phyloP scores from a whole-genome alignment of 2,329 filamentous ascomycete species.

The Epichloe sp. region DNA sequence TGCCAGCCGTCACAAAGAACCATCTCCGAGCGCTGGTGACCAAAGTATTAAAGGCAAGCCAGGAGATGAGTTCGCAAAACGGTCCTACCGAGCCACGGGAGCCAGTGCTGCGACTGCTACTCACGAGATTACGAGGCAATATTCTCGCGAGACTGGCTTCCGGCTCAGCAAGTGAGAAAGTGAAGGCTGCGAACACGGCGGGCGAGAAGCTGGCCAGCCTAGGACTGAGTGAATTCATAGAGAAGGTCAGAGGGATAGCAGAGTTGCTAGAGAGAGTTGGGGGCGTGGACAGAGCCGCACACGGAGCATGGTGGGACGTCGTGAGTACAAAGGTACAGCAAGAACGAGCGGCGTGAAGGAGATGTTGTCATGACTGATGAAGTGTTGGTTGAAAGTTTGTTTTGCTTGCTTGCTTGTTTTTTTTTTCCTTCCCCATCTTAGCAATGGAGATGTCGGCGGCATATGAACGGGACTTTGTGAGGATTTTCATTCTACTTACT shows the following conservation, averaged over 20 bases:
- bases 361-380: not conserved
- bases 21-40: constrained; percentile 45
- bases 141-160: constrained; percentile 52
- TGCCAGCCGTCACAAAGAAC: constrained; percentile 47
- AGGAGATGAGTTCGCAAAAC: constrained; percentile 28
- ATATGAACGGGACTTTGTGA: too few relatives aligned
- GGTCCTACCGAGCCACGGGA: constrained; percentile 30
- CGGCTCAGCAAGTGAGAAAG: constrained; percentile 54
- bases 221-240: constrained; percentile 62
- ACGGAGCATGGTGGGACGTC: constrained; percentile 58
- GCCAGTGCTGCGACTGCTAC: constrained; percentile 51
- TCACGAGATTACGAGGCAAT: constrained; percentile 54
- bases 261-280: constrained; percentile 54
- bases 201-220: constrained; percentile 56
- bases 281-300: constrained; percentile 52
- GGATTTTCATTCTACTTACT: too few relatives aligned
- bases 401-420: too few relatives aligned
- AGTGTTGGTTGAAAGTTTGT: not conserved
- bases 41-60: constrained; percentile 39
- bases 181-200: constrained; percentile 54
- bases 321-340: constrained; percentile 44
- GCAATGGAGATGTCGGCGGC: too few relatives aligned
- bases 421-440: not conserved
- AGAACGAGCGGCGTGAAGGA: constrained; percentile 16
- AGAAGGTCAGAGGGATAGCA: constrained; percentile 54